These are phyloP conservation scores for Cutaneotrichosporon sp. DNA, from an alignment of 1,284 basidiomycete species.

Conservation along the genomic window DNA sequence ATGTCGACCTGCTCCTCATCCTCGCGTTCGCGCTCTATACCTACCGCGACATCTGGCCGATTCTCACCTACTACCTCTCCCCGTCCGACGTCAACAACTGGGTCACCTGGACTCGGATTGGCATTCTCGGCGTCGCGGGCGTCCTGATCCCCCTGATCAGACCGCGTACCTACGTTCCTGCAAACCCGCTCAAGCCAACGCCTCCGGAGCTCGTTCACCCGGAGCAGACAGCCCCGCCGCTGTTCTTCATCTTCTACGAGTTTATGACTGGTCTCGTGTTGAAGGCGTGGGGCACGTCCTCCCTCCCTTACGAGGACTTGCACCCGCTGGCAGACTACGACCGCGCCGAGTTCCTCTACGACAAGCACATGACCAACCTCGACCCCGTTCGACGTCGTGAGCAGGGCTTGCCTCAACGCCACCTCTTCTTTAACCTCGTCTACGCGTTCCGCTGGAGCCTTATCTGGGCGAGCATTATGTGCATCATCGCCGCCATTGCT, in stretches of 20 bases:
- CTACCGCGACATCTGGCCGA: slow-evolving; percentile 63
- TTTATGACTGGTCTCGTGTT: slow-evolving; percentile 59
- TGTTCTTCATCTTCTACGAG: slow-evolving; percentile 57
- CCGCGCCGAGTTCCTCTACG: slow-evolving; percentile 49
- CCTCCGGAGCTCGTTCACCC: slow-evolving; percentile 53
- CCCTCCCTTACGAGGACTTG: slow-evolving; percentile 44
- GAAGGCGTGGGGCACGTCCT: slow-evolving; percentile 40
- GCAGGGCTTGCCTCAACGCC: slow-evolving; percentile 30
- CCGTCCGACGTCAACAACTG: slow-evolving; percentile 50
- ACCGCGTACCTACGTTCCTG: slow-evolving; percentile 53
- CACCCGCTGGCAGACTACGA: slow-evolving; percentile 62
- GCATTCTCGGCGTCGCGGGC: slow-evolving; percentile 48
- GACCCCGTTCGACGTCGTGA: slow-evolving; percentile 42
- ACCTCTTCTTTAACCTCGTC: slow-evolving; percentile 32
- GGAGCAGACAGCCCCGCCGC: slow-evolving; percentile 61
- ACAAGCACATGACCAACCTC: slow-evolving; percentile 39
- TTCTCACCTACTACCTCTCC: slow-evolving; percentile 53
- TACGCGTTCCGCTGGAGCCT: slow-evolving; percentile 32
- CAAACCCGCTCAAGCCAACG: slow-evolving; percentile 45
- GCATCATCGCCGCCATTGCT: slow-evolving; percentile 29
- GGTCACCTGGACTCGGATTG: slow-evolving; percentile 48
- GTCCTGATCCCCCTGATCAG: slow-evolving; percentile 52
- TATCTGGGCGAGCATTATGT: slow-evolving; percentile 30
- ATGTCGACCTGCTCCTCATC: slow-evolving; percentile 48
- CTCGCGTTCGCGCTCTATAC: slow-evolving; percentile 52